Percentiles rank a stretch among this genome's conserved stretches.
phyloP scores from a whole-genome alignment of 495 filamentous ascomycete genomes.

The Delitschia confertaspora region DNA sequence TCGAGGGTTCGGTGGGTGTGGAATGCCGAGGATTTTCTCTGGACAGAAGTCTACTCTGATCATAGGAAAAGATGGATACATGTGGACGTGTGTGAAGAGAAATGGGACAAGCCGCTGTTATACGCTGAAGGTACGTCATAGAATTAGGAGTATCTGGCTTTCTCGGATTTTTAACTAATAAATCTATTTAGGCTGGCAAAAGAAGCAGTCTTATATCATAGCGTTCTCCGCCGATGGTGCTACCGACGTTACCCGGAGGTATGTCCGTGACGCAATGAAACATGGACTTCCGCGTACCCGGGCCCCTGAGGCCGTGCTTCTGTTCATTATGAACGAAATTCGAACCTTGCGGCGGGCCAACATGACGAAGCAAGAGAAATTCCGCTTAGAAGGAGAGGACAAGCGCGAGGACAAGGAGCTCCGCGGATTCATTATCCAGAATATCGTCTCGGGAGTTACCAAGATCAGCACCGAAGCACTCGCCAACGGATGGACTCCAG shows the following conservation, averaged over 20 bases:
- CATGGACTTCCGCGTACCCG: conserved; percentile 63
- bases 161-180: conserved; percentile 1
- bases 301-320: conserved; percentile 77
- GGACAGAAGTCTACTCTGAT: conserved; percentile 96
- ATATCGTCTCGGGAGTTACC: conserved; percentile 56
- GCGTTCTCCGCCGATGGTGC: conserved; percentile 94
- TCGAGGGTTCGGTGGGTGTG: conserved; percentile 93
- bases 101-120: conserved; percentile 88
- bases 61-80: conserved; percentile 94
- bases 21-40: conserved; percentile 95
- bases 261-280: conserved; percentile 72
- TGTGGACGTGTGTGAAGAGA: conserved; percentile 88
- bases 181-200: conserved; percentile 61
- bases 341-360: conserved; percentile 68
- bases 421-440: conserved; percentile 60
- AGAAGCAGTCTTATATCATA: conserved; percentile 92
- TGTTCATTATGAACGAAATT: conserved; percentile 86
- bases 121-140: conserved; percentile 72
- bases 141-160: no score
- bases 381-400: conserved; percentile 81
- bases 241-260: conserved; percentile 90
- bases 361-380: conserved; percentile 68
- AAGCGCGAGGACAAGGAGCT: conserved; percentile 78
- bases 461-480: conserved; percentile 36
- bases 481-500: conserved; percentile 9